phyloP scores from a whole-genome alignment of 768 basidiomycete genomes.

The Tylopilus sp. region DNA sequence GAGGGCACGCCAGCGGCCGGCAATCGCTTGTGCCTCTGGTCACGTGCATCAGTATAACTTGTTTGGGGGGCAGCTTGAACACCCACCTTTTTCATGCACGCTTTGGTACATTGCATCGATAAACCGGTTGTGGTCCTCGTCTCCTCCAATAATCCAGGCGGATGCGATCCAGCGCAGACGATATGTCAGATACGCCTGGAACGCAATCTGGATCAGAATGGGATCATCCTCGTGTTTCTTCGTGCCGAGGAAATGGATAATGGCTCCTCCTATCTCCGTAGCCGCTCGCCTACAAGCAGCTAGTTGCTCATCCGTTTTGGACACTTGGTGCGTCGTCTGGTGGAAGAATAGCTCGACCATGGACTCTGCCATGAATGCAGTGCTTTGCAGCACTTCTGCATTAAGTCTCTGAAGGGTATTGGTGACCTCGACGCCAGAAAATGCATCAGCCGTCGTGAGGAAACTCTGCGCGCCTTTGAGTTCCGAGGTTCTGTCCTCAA shows the following conservation, averaged over 20 bases:
- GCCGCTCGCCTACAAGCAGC: constrained; percentile 24
- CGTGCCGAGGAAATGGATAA: constrained; percentile 27
- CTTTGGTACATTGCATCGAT: constrained; percentile 31
- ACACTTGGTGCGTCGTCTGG: constrained; percentile 5
- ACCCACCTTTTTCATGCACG: constrained; percentile 36
- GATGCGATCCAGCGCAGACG: constrained; percentile 26
- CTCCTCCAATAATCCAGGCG: constrained; percentile 31
- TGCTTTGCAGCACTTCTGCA: constrained; percentile 45
- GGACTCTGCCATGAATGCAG: constrained; percentile 45
- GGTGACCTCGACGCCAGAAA: constrained; percentile 45
- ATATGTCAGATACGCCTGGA: constrained; percentile 30
- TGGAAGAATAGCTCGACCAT: constrained; percentile 42
- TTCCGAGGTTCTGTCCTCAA: constrained; percentile 42
- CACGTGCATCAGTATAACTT: not conserved
- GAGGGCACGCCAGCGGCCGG: constrained; percentile 44
- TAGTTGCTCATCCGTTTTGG: constrained; percentile 21
- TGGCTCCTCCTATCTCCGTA: constrained; percentile 15
- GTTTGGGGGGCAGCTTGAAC: not conserved
- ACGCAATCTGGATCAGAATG: constrained; percentile 35
- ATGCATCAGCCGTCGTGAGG: constrained; percentile 40
- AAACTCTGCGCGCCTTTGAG: constrained; percentile 45
- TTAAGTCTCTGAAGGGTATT: constrained; percentile 44
- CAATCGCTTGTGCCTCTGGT: constrained; percentile 42
- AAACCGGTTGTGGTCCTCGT: constrained; percentile 21
- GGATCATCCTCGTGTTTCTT: constrained; percentile 34